Conservation (phyloP, 345 rosid species). For the Aquilaria malaccensis region DNA sequence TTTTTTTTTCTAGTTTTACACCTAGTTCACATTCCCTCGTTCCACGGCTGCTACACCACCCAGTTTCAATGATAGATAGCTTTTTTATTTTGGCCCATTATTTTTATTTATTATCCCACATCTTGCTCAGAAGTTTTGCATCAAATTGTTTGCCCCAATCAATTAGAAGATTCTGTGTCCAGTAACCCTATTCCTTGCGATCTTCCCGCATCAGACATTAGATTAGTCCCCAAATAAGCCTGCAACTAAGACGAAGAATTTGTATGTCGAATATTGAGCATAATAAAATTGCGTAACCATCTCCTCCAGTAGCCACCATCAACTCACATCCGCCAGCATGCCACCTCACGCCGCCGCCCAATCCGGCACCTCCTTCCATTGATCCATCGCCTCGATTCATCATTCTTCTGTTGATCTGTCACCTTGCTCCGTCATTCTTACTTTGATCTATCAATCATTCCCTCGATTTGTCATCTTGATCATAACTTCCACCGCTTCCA, state of each 20-base stretch:
- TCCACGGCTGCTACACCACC: neutral
- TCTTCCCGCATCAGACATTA: slow-evolving; percentile 51
- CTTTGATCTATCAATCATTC: no score
- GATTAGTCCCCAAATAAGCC: slow-evolving; percentile 79
- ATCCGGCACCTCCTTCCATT: no score
- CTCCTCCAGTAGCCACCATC: no score
- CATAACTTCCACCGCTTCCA: no score
- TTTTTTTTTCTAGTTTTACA: no score
- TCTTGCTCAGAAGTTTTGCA: slow-evolving; percentile 12
- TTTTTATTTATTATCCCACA: slow-evolving; percentile 22
- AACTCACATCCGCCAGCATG: no score
- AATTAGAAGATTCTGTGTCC: slow-evolving; percentile 19
- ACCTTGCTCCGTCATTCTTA: no score
- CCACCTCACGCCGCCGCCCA: no score
- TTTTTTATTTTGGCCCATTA: slow-evolving; percentile 26
- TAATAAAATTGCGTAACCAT: slow-evolving; percentile 46
- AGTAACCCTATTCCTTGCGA: slow-evolving; percentile 22
- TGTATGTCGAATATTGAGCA: slow-evolving; percentile 60
- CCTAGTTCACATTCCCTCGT: no score
- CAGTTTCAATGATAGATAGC: slow-evolving; percentile 41
- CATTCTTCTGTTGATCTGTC: no score
- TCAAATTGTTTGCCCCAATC: slow-evolving; percentile 9
- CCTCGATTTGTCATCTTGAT: no score
- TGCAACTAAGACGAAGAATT: slow-evolving; percentile 64
- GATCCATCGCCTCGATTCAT: no score